Percentiles rank a stretch among this genome's conserved stretches.
These are phyloP conservation scores for Fragaria iinumae DNA, from an alignment of 306 rosid genomes.

Conservation along the genomic window DNA sequence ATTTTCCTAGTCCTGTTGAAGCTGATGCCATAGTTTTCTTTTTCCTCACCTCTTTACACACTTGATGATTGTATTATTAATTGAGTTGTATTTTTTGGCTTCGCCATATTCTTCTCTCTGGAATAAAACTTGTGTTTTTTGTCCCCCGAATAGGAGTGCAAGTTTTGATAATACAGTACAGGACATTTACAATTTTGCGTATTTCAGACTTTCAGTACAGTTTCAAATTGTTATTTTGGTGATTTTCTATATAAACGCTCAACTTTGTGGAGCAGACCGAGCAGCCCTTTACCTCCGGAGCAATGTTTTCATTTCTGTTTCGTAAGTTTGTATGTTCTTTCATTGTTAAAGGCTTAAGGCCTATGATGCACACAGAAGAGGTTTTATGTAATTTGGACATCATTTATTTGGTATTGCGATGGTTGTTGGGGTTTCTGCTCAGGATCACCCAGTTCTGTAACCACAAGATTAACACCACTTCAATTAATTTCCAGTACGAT, in stretches of 20 bases:
- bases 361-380: too few relatives aligned
- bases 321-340: not conserved
- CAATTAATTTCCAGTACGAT: not conserved
- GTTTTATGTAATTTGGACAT: too few relatives aligned
- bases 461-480: not conserved
- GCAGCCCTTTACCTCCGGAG: not conserved
- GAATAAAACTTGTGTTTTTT: not conserved
- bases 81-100: constrained; percentile 1
- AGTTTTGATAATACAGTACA: not conserved
- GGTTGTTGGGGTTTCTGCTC: not conserved
- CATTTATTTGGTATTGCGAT: too few relatives aligned
- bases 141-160: not conserved
- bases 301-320: not conserved
- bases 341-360: not conserved
- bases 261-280: not conserved
- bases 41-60: not conserved
- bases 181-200: not conserved
- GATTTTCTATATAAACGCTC: not conserved
- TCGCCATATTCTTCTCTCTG: not conserved
- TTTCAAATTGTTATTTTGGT: not conserved
- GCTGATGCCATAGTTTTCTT: not conserved
- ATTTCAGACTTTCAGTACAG: not conserved
- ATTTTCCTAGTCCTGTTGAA: constrained; percentile 17
- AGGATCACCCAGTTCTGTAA: not conserved
- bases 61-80: constrained; percentile 22